Evolutionary conservation across 441 rosid genomes (phyloP).

Genomic region (Erysimum cheiri): DNA sequence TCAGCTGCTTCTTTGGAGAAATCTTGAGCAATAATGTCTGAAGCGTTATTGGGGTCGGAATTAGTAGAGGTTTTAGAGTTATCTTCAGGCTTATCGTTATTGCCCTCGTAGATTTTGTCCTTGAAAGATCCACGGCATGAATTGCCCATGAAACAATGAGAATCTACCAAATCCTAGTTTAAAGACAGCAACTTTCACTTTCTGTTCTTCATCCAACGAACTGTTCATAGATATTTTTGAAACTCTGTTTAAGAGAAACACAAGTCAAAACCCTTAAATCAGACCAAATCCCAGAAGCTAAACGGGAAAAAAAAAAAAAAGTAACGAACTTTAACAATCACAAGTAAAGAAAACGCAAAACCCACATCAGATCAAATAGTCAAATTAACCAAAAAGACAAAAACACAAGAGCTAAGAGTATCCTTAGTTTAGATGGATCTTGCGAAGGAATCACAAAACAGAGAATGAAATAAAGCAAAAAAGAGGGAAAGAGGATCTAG

Average conservation of each 20-base stretch:
- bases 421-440: constrained; percentile 20
- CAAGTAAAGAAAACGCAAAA: not conserved
- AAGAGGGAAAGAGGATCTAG: constrained; percentile 24
- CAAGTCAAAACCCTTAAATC: constrained; percentile 16
- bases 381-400: not conserved
- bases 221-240: constrained; percentile 42
- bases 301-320: not conserved
- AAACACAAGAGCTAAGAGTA: constrained; percentile 10
- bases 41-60: constrained; percentile 49
- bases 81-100: constrained; percentile 65
- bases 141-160: constrained; percentile 87
- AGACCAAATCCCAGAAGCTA: constrained; percentile 22
- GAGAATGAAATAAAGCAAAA: not conserved
- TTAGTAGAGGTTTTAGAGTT: constrained; percentile 44
- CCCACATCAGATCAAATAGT: constrained; percentile 38
- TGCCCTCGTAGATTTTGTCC: constrained; percentile 54
- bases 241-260: constrained; percentile 23
- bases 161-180: constrained; percentile 19
- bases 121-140: constrained; percentile 65
- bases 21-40: constrained; percentile 44
- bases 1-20: constrained; percentile 47
- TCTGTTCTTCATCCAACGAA: constrained; percentile 42
- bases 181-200: constrained; percentile 33
- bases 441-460: constrained; percentile 7
- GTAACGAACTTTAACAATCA: constrained; percentile 38